These are phyloP conservation scores for Kwoniella sp. DNA, from an alignment of 768 basidiomycete species.

Conservation along the genomic window DNA sequence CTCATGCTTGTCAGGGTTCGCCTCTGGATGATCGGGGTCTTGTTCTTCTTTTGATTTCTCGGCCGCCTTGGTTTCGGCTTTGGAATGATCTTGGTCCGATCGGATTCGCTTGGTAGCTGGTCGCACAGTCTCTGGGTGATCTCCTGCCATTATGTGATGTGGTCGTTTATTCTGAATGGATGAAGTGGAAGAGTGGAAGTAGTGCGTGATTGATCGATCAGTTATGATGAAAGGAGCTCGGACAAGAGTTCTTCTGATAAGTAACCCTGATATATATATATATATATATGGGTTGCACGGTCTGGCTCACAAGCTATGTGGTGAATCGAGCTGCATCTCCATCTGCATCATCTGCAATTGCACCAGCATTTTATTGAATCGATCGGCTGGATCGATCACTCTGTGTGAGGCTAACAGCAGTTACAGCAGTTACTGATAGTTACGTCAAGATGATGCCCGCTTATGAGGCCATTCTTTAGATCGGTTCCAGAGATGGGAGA, in stretches of 20 bases:
- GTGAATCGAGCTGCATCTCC: not conserved
- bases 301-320: not conserved
- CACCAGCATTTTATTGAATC: not conserved
- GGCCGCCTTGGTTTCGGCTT: conserved; percentile 26
- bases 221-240: no score
- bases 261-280: no score
- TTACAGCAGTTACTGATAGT: not conserved
- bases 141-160: not conserved
- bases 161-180: no score
- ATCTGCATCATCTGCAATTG: no score
- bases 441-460: not conserved
- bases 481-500: not conserved
- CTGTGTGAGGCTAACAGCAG: no score
- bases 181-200: no score
- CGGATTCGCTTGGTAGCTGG: conserved; percentile 41
- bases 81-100: conserved; percentile 44
- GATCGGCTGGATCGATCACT: not conserved
- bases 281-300: not conserved
- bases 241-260: no score
- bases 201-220: no score
- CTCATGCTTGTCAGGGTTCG: conserved; percentile 26
- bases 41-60: conserved; percentile 22
- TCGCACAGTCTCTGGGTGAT: conserved; percentile 25
- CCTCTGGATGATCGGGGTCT: conserved; percentile 19
- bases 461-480: not conserved